These are phyloP conservation scores for Metschnikowia lachancei DNA, from an alignment of 805 yeast genomes.

Conservation along the genomic window DNA sequence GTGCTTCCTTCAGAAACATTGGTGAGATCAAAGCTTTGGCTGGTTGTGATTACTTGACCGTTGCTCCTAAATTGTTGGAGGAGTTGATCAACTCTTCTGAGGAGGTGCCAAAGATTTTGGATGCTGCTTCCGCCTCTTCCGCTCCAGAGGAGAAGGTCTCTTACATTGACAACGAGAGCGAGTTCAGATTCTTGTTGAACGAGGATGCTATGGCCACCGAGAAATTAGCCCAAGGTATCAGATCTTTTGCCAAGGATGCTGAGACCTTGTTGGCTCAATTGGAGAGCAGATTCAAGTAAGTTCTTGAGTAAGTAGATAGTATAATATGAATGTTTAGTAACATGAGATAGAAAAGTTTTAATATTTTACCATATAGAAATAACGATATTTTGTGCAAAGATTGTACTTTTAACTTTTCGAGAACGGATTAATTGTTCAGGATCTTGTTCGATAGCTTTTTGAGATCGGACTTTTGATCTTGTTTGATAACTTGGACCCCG, in stretches of 20 bases:
- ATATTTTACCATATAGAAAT: too few relatives aligned
- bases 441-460: too few relatives aligned
- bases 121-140: conserved; percentile 53
- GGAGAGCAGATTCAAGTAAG: conserved; percentile 49
- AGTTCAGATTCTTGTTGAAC: conserved; percentile 86
- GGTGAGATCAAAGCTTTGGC: conserved; percentile 96
- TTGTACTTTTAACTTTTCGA: too few relatives aligned
- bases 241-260: conserved; percentile 93
- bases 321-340: neutral
- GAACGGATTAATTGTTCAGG: too few relatives aligned
- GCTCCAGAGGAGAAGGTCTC: conserved; percentile 60
- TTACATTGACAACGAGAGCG: conserved; percentile 79
- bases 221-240: conserved; percentile 96
- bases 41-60: conserved; percentile 95
- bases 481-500: too few relatives aligned
- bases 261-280: conserved; percentile 68
- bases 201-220: conserved; percentile 99
- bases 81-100: conserved; percentile 76
- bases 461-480: too few relatives aligned
- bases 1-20: conserved; percentile 97
- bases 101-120: conserved; percentile 77
- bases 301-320: neutral
- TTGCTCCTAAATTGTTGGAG: conserved; percentile 89
- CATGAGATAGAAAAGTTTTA: neutral
- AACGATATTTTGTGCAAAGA: too few relatives aligned